Evolutionary conservation across 108 stramenopile species (phyloP), one percentile per base, ranked within the genome.

Genomic region (Pseudonitzschia multiseries): DNA sequence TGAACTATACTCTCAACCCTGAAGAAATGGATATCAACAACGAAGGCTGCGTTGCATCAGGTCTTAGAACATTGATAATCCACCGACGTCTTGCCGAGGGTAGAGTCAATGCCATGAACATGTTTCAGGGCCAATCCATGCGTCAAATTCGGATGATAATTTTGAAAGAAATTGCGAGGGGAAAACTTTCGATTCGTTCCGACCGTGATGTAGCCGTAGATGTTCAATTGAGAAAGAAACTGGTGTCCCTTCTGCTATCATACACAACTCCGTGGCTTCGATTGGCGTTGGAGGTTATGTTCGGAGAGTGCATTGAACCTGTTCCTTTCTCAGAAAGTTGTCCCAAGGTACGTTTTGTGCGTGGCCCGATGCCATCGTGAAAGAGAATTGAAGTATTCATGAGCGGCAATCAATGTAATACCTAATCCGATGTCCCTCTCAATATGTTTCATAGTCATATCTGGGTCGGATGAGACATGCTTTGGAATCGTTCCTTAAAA

Each of bases 241-340:
- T 97, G 24, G 59, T 82, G 26, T 71, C 86, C 21, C 81, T 98
- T 20, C 70, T 98, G 33, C 69, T 95, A 28, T 92, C 95, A 28
- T 99, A 98, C 69, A 76, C 94, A 3, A 83, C 80, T 9, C 87
- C 87, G 40, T 99, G 97, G 97, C 88, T 98, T 42, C 79, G 83
- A 42, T 50, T 97, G 31, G 97, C 96, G 0, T 81, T 99, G 73
- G 93, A 96, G 32, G 88, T 91, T 12, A 83, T 97, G 57, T 88
- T 97, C 59, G 96, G 87, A 8, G 87, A 90, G 70, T 44, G 57
- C 24, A 84, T 93, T 36, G 67, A 71, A 41, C 75, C 79, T 15
- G 69, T 41, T 2, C 66, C 66, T 44, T 43, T 67, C 46, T 48
- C 66, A 28, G 44, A 44, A 61, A 43, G 59, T 13, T 13, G 54